Conservation (phyloP, 2,329 filamentous ascomycete species). For the Dothistroma septosporum region DNA sequence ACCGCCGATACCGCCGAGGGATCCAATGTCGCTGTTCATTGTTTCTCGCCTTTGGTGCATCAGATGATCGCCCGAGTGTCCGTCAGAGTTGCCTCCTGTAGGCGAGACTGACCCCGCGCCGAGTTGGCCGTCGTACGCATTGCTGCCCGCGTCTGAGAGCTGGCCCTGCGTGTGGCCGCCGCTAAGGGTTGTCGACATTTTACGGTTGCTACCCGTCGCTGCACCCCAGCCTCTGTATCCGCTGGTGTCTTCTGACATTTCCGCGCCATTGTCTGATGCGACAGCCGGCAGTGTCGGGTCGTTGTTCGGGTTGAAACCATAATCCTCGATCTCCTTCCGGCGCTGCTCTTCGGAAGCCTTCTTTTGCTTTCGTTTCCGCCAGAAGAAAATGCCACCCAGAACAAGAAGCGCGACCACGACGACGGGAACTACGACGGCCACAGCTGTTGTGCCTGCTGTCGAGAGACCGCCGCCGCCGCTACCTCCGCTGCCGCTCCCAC, state of each 20-base stretch:
- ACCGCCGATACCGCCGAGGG: constrained; percentile 69
- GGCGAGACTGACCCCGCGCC: constrained; percentile 53
- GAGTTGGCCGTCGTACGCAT: constrained; percentile 46
- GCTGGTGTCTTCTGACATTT: constrained; percentile 73
- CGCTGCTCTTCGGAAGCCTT: constrained; percentile 83
- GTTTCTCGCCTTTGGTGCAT: constrained; percentile 44
- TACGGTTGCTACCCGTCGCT: constrained; percentile 62
- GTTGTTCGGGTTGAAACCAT: constrained; percentile 95
- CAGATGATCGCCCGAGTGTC: constrained; percentile 58
- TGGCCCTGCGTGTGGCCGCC: constrained; percentile 53
- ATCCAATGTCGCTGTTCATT: constrained; percentile 65
- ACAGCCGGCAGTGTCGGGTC: constrained; percentile 71
- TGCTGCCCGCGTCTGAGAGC: constrained; percentile 65
- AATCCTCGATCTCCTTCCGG: constrained; percentile 94
- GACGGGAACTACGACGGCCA: constrained; percentile 91
- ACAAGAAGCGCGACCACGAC: constrained; percentile 79
- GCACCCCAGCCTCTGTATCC: constrained; percentile 87
- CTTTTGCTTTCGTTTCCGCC: constrained; percentile 80
- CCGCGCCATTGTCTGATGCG: constrained; percentile 51
- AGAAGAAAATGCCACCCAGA: constrained; percentile 72
- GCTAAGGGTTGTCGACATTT: constrained; percentile 84
- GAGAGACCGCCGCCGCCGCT: constrained; percentile 47
- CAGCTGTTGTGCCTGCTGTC: constrained; percentile 71
- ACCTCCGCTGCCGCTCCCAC: not conserved
- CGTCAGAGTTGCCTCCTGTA: constrained; percentile 47